phyloP scores from a whole-genome alignment of 2,329 filamentous ascomycete genomes.

The Aspergillus sp. region DNA sequence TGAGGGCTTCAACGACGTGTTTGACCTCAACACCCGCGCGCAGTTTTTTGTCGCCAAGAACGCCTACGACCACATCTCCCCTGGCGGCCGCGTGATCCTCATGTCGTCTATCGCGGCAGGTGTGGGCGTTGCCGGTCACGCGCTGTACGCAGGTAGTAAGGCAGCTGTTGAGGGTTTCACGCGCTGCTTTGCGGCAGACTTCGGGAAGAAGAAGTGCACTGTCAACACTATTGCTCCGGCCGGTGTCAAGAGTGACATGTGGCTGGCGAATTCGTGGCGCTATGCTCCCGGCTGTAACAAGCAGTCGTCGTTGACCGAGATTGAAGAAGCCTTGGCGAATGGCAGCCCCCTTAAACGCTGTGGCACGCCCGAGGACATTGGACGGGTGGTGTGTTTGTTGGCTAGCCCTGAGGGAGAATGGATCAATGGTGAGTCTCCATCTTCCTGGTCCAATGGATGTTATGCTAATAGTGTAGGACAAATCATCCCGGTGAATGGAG shows the following conservation, averaged over 20 bases:
- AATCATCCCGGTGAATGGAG: conserved; percentile 10
- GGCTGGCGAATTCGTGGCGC: conserved; percentile 60
- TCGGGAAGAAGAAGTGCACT: conserved; percentile 49
- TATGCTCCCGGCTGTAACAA: conserved; percentile 48
- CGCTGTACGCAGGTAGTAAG: conserved; percentile 67
- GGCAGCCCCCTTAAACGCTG: conserved; percentile 54
- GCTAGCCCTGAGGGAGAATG: conserved; percentile 54
- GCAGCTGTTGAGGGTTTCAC: conserved; percentile 70
- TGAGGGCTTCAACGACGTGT: conserved; percentile 43
- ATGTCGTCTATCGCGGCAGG: conserved; percentile 23
- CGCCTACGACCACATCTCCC: conserved; percentile 61
- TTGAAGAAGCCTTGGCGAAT: conserved; percentile 48
- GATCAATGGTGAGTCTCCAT: conserved; percentile 50
- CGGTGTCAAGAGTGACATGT: conserved; percentile 53
- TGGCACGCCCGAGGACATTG: conserved; percentile 52
- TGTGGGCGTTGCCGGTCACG: conserved; percentile 60
- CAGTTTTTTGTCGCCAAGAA: conserved; percentile 58
- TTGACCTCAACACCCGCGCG: conserved; percentile 54
- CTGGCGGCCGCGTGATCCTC: conserved; percentile 64
- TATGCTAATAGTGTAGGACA: conserved; percentile 5
- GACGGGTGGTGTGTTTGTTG: conserved; percentile 49
- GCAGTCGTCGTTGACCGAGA: conserved; percentile 40
- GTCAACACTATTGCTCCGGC: conserved; percentile 16
- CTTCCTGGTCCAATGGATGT: neutral
- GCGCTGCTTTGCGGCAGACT: conserved; percentile 64